Conservation (phyloP, 371 early-diverging fungal genomes). For the Gilbertella persicaria region DNA sequence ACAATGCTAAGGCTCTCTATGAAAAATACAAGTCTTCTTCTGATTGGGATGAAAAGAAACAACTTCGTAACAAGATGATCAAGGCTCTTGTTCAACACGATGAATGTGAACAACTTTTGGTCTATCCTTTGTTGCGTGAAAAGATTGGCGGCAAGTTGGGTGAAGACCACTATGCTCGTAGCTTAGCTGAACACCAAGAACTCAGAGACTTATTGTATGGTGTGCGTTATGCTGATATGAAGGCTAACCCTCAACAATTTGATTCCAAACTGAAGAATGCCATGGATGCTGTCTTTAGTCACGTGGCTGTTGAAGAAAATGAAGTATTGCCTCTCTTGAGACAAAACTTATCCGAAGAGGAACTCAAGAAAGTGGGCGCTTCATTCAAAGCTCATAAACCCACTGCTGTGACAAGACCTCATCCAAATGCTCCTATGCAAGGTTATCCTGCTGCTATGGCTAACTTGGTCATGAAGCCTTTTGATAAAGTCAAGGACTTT, state of each 20-base stretch:
- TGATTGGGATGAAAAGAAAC: slow-evolving; percentile 7
- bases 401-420: slow-evolving; percentile 16
- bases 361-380: slow-evolving; percentile 4
- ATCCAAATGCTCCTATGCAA: slow-evolving; percentile 16
- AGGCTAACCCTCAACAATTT: neutral
- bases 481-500: slow-evolving; percentile 7
- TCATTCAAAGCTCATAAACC: slow-evolving; percentile 15
- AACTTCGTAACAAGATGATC: slow-evolving; percentile 5
- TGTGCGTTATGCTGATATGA: slow-evolving; percentile 1
- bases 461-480: slow-evolving; percentile 4
- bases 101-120: slow-evolving; percentile 13
- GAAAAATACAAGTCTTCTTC: slow-evolving; percentile 1
- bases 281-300: slow-evolving; percentile 6
- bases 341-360: slow-evolving; percentile 9
- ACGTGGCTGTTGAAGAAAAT: slow-evolving; percentile 10
- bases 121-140: slow-evolving; percentile 17
- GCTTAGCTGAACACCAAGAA: slow-evolving; percentile 6
- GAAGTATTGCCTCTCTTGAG: slow-evolving; percentile 15
- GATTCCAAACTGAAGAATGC: slow-evolving; percentile 8
- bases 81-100: slow-evolving; percentile 13
- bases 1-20: slow-evolving; percentile 6
- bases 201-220: neutral
- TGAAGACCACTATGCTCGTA: slow-evolving; percentile 6
- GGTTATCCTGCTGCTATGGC: slow-evolving; percentile 11
- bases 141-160: slow-evolving; percentile 6